Evolutionary conservation across 805 yeast genomes (phyloP), one percentile per base, ranked within the genome.

Genomic region (Brettanomyces custersianus): DNA sequence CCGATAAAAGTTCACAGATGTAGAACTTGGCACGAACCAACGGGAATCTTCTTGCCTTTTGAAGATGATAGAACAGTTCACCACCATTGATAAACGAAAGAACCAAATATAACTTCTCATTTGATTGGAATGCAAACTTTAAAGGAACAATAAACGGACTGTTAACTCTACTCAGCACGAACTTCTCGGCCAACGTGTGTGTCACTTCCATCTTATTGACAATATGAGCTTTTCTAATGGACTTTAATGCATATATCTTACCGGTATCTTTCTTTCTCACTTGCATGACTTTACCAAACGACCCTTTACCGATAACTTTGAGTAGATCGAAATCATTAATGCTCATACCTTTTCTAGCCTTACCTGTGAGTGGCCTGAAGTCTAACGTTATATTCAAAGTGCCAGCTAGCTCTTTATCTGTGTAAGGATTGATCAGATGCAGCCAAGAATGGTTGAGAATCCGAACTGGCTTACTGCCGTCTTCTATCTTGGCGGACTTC

Each of bases 271-370:
- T 85, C 62, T 92, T 92, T 44, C 87, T 78, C 29, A 92, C 98
- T 60, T 92, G 98, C 97, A 92, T 92, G 36, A 92, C 98, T 61
- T 92, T 92, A 35, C 98, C 98, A 57, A 92, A 92, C 8, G 96
- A 87, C 6, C 98, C 98, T 57, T 92, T 92, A 25, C 98, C 98
- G 37, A 92, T 86, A 17, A 92, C 98, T 60, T 92, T 92, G 47
- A 92, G 69, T 35, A 92, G 63, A 49, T 87, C 95, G 61, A 92
- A 90, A 53, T 90, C 96, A 39, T 87, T 95, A 46, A 92, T 86
- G 1, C 86, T 68, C 33, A 92, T 65, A 34, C 81, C 80, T 44
- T 79, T 74, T 54, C 73, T 74, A 4, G 47, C 33, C 16, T 42
- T 36, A 20, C 42, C 44, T 61, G 72, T 45, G 27, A 57, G 39